These are phyloP conservation scores for Eimeria necatrix DNA, from an alignment of 169 alveolate species.

Conservation along the genomic window DNA sequence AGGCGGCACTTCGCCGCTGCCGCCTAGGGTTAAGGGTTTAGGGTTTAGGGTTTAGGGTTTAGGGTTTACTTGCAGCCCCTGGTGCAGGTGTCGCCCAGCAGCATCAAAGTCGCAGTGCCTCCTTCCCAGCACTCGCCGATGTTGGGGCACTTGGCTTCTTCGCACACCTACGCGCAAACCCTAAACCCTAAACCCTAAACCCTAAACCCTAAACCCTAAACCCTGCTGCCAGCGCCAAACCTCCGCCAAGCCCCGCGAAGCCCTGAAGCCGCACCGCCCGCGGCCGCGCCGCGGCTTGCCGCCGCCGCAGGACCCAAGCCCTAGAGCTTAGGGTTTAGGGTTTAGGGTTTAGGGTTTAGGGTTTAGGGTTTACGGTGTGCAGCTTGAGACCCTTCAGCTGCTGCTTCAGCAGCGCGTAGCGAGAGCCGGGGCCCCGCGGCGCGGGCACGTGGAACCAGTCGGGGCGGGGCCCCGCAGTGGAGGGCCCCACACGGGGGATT, in stretches of 20 bases:
- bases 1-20: too few relatives aligned
- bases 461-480: conserved; percentile 83
- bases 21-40: conserved; percentile 1
- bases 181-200: neutral
- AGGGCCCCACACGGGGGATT: conserved; percentile 82
- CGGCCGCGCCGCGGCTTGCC: neutral
- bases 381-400: conserved; percentile 82
- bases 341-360: conserved; percentile 27
- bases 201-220: neutral
- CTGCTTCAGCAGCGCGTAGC: conserved; percentile 73
- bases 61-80: conserved; percentile 84
- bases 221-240: neutral
- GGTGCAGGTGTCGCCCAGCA: conserved; percentile 89
- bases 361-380: conserved; percentile 80
- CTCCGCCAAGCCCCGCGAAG: neutral
- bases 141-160: conserved; percentile 90
- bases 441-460: conserved; percentile 88
- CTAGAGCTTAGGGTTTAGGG: conserved; percentile 12
- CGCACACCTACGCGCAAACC: conserved; percentile 83
- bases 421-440: conserved; percentile 77
- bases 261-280: neutral
- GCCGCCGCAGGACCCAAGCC: neutral
- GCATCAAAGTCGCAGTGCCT: conserved; percentile 89
- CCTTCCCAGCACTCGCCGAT: conserved; percentile 90
- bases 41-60: conserved; percentile 49